Evolutionary conservation across 805 yeast genomes (phyloP).

Genomic region (Schwanniomyces polymorphus): DNA sequence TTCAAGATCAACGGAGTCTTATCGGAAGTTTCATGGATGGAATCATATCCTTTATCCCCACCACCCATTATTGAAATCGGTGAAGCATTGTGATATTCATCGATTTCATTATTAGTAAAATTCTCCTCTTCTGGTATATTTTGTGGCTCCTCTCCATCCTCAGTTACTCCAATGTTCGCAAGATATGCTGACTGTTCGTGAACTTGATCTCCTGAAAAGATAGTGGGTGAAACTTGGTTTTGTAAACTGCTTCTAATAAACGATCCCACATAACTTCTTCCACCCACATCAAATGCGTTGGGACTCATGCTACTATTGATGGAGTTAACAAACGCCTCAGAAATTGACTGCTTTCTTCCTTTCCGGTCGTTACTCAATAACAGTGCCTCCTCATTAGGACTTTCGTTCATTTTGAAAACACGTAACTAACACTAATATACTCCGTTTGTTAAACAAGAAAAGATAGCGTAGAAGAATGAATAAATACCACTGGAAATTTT

Average conservation of each 20-base stretch:
- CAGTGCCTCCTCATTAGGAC: background rate
- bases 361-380: background rate
- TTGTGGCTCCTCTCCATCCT: conserved; percentile 14
- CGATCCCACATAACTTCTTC: conserved; percentile 40
- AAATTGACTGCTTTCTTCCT: conserved; percentile 13
- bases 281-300: conserved; percentile 38
- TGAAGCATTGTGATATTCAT: conserved; percentile 10
- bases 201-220: conserved; percentile 48
- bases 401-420: background rate
- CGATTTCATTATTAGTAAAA: background rate
- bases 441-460: background rate
- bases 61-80: conserved; percentile 7
- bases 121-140: background rate
- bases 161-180: conserved; percentile 57
- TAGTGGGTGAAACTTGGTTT: conserved; percentile 38
- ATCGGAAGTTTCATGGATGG: background rate
- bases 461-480: background rate
- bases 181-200: conserved; percentile 59
- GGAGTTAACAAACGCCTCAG: conserved; percentile 16
- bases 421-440: background rate
- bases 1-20: conserved; percentile 3
- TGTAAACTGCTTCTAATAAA: background rate
- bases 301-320: conserved; percentile 17
- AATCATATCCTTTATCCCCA: background rate
- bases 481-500: background rate